Evolutionary conservation across 768 basidiomycete species (phyloP), one percentile per base, ranked within the genome.

Genomic region (Podaxis sp.): DNA sequence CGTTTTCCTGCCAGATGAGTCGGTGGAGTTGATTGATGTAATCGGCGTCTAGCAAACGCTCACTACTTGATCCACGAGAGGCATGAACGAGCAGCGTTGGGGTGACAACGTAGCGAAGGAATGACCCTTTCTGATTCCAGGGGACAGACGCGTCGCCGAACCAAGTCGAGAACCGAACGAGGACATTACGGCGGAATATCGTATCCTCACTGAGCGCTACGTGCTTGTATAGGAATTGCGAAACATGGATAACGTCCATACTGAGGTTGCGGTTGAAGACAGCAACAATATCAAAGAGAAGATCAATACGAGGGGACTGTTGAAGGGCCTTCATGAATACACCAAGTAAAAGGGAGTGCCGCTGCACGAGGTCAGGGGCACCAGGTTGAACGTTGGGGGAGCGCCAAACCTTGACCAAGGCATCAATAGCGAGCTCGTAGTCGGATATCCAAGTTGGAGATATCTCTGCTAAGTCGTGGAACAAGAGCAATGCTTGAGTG

Each of bases 281-380:
- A 11, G 87, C 85, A 53, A 93, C 86, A 40, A 97, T 78, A 61
- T 96, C 94, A 73, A 97, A 97, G 9, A 98, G 76, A 6, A 99
- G 77, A 68, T 96, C 93, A 52, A 97, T 84, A 50, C 93, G 89
- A 47, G 88, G 85, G n/a, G 84, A 81, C 57, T 85, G 81, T 65
- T 87, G 79, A 51, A 94, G 78, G 0, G 85, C 85, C 57, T 85
- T 83, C 66, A 87, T 85, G 75, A 98, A 94, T 64, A 98, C 86
- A 4, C 85, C 81, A 43, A 94, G 74, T 67, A 94, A 81, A 53
- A 93, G 74, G 4, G 82, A 79, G 65, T 89, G 86, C 61, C 86
- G 79, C 63, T 85, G 86, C 15, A 82, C 79, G 47, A 80, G 69
- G 29, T 89, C 86, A 1, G 80, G 79, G 11, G 75, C 73, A 59